Evolutionary conservation across 75 land plant genomes (phyloP).

Genomic region (Cunninghamia lanceolata): DNA sequence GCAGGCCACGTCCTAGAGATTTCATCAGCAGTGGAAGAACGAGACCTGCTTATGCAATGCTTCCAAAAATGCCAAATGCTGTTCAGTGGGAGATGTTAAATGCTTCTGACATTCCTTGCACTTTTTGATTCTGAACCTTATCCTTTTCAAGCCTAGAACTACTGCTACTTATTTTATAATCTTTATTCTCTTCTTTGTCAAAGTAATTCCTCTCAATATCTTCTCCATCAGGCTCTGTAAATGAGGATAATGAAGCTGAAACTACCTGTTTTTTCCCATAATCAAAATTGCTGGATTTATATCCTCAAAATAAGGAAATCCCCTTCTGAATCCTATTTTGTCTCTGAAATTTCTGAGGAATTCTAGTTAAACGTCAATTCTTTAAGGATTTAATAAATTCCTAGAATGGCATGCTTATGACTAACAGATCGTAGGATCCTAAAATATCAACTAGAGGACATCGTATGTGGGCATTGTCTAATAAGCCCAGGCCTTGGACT

Average conservation of each 20-base stretch:
- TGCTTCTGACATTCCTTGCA: constrained; percentile 82
- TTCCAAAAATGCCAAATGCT: constrained; percentile 62
- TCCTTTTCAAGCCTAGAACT: background rate
- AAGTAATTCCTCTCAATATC: background rate
- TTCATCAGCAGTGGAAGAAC: constrained; percentile 64
- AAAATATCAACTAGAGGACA: background rate
- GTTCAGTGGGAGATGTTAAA: constrained; percentile 70
- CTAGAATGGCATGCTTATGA: background rate
- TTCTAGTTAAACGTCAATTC: background rate
- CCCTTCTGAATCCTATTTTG: background rate
- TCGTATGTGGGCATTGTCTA: background rate
- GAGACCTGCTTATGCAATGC: constrained; percentile 64
- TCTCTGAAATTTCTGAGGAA: background rate
- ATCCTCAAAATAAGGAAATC: background rate
- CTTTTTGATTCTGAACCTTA: constrained; percentile 12
- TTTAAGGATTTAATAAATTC: background rate
- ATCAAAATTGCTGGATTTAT: background rate
- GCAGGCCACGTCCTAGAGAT: constrained; percentile 40
- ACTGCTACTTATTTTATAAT: background rate
- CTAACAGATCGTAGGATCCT: background rate
- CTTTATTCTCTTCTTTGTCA: background rate
- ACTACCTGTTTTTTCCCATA: background rate
- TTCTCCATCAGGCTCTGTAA: constrained; percentile 17
- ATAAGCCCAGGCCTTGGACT: background rate
- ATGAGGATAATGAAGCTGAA: constrained; percentile 10